phyloP scores from a whole-genome alignment of 805 yeast genomes.

The Zygosaccharomyces lentus region DNA sequence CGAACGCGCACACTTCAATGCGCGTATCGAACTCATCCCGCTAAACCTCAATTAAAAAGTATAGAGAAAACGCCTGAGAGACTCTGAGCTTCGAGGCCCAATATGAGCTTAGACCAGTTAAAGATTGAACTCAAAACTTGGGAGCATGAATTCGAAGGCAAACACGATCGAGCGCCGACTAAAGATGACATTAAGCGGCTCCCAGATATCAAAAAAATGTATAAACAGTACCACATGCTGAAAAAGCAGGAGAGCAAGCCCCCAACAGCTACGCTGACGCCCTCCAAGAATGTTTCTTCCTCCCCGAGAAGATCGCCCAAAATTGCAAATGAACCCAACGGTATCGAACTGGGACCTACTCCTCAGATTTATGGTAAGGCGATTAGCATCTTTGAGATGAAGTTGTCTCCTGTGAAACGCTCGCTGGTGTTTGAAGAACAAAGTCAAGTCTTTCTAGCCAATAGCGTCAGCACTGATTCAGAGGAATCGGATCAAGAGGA shows the following conservation, averaged over 20 bases:
- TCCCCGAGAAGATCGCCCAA: constrained; percentile 15
- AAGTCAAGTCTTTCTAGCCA: not conserved
- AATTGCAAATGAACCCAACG: constrained; percentile 9
- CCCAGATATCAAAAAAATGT: constrained; percentile 34
- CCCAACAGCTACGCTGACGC: not conserved
- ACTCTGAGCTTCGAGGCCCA: not conserved
- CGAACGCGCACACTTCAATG: not conserved
- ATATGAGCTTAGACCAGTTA: constrained; percentile 24
- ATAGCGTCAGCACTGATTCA: constrained; percentile 6
- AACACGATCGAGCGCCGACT: constrained; percentile 43
- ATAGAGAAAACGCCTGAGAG: not conserved
- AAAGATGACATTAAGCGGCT: constrained; percentile 45
- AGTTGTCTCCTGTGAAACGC: constrained; percentile 28
- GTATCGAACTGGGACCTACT: constrained; percentile 68
- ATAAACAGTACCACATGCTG: constrained; percentile 34
- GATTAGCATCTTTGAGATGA: constrained; percentile 63
- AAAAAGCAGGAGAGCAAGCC: constrained; percentile 17
- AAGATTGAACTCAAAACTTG: constrained; percentile 49
- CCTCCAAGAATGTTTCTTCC: constrained; percentile 12
- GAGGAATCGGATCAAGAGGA: not conserved
- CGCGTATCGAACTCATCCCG: not conserved
- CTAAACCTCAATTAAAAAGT: not conserved
- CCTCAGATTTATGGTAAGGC: constrained; percentile 81
- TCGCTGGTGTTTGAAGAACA: constrained; percentile 4
- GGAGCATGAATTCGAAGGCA: constrained; percentile 45